phyloP scores from a whole-genome alignment of 2,329 filamentous ascomycete genomes.

The Fusarium veterinarium region DNA sequence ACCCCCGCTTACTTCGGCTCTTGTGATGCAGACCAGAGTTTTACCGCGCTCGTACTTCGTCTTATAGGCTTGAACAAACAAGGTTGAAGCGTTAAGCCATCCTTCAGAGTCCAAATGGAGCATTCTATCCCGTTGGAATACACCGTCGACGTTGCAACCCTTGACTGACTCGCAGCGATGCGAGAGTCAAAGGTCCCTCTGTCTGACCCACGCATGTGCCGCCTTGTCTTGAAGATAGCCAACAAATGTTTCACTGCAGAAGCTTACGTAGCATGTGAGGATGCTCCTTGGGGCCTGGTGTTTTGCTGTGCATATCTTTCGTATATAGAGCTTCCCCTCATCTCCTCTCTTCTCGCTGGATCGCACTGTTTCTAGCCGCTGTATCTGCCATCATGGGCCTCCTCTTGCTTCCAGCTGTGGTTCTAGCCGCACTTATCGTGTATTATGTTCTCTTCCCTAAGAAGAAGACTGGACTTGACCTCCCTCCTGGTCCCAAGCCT shows the following conservation, averaged over 20 bases:
- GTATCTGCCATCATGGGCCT: conserved; percentile 11
- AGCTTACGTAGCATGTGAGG: conserved; percentile 16
- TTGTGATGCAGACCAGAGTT: neutral
- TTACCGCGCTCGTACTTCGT: conserved; percentile 5
- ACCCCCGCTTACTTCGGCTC: neutral
- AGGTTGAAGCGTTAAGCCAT: neutral
- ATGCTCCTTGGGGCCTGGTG: neutral
- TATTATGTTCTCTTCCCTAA: conserved; percentile 20
- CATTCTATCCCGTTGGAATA: neutral
- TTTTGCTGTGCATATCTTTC: too few relatives aligned
- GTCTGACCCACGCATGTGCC: conserved; percentile 1
- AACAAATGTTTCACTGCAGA: conserved; percentile 11
- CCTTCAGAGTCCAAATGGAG: conserved; percentile 12
- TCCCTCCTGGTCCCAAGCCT: conserved; percentile 62
- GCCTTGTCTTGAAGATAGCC: neutral
- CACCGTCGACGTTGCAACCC: conserved; percentile 7
- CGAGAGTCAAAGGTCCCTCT: neutral
- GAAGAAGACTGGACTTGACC: conserved; percentile 2
- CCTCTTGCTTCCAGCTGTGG: conserved; percentile 21
- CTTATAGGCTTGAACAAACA: neutral
- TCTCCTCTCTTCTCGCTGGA: neutral
- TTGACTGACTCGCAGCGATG: conserved; percentile 23
- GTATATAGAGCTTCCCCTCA: conserved; percentile 17
- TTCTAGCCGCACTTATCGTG: conserved; percentile 11
- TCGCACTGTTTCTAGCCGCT: neutral